These are phyloP conservation scores for Sphagnum tenellum DNA, from an alignment of 225 moss, liverwort and hornwort species.

Conservation along the genomic window DNA sequence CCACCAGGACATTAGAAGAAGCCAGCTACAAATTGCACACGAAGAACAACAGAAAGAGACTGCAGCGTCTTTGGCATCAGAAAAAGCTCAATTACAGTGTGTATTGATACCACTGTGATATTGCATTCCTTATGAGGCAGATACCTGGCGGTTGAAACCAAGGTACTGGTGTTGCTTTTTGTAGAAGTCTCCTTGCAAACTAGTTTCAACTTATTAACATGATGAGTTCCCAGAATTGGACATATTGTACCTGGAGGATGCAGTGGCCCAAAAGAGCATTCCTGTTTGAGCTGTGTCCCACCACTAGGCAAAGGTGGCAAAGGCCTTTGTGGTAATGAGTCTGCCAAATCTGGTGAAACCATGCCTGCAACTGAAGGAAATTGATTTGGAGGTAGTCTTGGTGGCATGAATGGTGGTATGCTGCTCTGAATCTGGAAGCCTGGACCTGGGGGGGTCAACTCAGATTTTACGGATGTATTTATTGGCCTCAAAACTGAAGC, in stretches of 20 bases:
- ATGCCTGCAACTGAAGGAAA: neutral
- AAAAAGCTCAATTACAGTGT: neutral
- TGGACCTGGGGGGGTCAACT: neutral
- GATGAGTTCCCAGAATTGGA: too few relatives aligned
- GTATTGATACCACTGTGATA: neutral
- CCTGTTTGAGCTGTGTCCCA: neutral
- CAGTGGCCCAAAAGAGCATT: neutral
- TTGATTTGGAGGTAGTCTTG: neutral
- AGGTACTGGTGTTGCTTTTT: too few relatives aligned
- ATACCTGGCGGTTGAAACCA: too few relatives aligned
- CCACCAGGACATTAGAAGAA: too few relatives aligned
- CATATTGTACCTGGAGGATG: constrained; percentile 1
- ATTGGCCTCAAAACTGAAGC: too few relatives aligned
- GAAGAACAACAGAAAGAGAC: too few relatives aligned
- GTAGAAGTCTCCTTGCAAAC: too few relatives aligned
- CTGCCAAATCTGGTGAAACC: neutral
- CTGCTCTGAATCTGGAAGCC: neutral
- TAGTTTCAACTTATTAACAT: too few relatives aligned
- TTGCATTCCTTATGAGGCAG: too few relatives aligned
- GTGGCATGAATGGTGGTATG: neutral
- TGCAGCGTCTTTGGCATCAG: neutral
- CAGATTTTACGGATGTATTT: too few relatives aligned
- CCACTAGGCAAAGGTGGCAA: neutral
- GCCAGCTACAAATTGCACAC: too few relatives aligned
- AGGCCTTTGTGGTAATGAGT: constrained; percentile 2